Conservation (phyloP, 495 filamentous ascomycete species). For the Neurospora intermedia region DNA sequence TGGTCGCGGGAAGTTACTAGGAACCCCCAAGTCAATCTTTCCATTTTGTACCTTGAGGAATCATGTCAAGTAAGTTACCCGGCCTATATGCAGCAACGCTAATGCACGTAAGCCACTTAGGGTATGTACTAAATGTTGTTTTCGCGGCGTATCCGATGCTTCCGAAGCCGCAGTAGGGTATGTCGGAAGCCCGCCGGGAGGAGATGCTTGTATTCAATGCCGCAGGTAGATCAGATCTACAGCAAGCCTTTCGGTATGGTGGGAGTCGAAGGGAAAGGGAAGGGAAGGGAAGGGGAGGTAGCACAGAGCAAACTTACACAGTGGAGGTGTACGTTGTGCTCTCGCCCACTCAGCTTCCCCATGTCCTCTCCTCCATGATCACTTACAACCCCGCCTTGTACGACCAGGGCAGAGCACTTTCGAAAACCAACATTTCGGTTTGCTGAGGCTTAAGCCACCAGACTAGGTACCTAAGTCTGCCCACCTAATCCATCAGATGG, state of each 20-base stretch:
- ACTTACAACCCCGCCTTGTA: not conserved
- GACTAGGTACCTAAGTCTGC: not conserved
- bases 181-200: not conserved
- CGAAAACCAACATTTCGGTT: not conserved
- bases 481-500: not conserved
- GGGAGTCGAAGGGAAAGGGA: not conserved
- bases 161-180: not conserved
- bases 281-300: not conserved
- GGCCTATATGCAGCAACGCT: not conserved
- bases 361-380: not conserved
- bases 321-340: not conserved
- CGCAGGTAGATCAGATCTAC: not conserved
- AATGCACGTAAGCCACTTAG: not conserved
- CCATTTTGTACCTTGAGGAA: not conserved
- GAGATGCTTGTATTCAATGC: not conserved
- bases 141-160: not conserved
- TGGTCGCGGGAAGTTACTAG: not conserved
- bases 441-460: not conserved
- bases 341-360: not conserved
- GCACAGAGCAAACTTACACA: not conserved
- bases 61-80: not conserved
- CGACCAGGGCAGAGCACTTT: not conserved
- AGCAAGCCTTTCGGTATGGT: not conserved
- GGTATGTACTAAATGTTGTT: not conserved
- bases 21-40: not conserved